Evolutionary conservation across 2,329 filamentous ascomycete species (phyloP).

Genomic region (Penicillium sp.): DNA sequence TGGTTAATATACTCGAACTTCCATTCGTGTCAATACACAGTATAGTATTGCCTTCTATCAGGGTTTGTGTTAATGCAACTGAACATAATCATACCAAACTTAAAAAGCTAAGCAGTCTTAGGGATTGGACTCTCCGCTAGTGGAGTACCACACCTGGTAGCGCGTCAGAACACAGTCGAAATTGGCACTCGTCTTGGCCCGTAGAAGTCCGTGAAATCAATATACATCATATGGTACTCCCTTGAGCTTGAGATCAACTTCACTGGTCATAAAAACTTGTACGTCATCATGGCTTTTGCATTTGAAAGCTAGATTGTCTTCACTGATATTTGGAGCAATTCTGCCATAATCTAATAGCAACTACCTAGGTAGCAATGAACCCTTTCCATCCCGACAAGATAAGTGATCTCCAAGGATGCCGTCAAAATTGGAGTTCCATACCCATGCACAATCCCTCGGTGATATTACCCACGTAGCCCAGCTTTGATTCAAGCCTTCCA

Average conservation of each 20-base stretch:
- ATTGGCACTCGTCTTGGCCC: background rate
- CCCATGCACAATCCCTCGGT: background rate
- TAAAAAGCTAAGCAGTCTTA: background rate
- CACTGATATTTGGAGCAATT: background rate
- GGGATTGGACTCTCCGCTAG: background rate
- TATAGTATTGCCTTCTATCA: background rate
- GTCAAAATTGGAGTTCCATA: background rate
- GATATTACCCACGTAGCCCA: background rate
- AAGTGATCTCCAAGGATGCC: background rate
- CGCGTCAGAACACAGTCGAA: background rate
- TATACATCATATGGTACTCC: too few relatives aligned
- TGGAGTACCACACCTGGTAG: background rate
- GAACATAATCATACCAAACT: too few relatives aligned
- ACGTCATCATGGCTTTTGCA: background rate
- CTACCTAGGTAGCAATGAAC: background rate
- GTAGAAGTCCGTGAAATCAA: background rate
- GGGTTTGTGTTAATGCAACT: too few relatives aligned
- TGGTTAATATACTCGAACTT: background rate
- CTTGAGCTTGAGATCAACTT: background rate
- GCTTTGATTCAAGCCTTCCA: too few relatives aligned
- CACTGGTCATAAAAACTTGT: too few relatives aligned
- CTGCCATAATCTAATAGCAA: background rate
- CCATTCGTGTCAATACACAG: background rate
- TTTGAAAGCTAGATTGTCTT: background rate
- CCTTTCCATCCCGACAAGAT: background rate